Conservation (phyloP, 345 rosid genomes). For the Eucalyptus paniculata region DNA sequence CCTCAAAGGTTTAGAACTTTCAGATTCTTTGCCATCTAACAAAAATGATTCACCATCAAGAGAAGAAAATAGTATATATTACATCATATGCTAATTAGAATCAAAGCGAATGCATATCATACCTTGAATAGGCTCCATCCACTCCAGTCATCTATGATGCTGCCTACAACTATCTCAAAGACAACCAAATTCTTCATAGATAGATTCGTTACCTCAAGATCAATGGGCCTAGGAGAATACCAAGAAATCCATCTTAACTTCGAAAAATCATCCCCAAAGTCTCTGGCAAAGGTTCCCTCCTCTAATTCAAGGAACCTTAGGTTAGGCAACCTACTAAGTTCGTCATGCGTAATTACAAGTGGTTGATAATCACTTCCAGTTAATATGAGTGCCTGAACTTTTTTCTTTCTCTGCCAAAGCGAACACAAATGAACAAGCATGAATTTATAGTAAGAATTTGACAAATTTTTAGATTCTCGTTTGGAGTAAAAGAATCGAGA, state of each 20-base stretch:
- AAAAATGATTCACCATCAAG: background rate
- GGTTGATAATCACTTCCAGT: too few species aligned
- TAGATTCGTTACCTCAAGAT: background rate
- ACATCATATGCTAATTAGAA: background rate
- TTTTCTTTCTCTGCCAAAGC: too few species aligned
- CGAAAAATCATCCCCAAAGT: background rate
- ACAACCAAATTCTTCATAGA: background rate
- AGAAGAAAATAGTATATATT: background rate
- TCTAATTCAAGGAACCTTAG: too few species aligned
- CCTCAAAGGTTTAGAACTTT: background rate
- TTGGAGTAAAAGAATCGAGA: too few species aligned
- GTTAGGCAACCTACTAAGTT: too few species aligned
- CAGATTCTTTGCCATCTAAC: background rate
- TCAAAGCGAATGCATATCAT: background rate
- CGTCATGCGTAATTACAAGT: too few species aligned
- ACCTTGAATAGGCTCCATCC: background rate
- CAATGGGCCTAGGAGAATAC: background rate
- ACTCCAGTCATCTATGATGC: background rate
- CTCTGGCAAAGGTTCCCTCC: background rate
- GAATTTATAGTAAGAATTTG: too few species aligned
- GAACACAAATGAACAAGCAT: too few species aligned
- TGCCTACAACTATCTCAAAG: background rate
- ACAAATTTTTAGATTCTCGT: too few species aligned
- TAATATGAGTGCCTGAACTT: too few species aligned
- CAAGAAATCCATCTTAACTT: background rate